Conservation (phyloP, 805 yeast genomes). For the Wickerhamiella sorbophila region DNA sequence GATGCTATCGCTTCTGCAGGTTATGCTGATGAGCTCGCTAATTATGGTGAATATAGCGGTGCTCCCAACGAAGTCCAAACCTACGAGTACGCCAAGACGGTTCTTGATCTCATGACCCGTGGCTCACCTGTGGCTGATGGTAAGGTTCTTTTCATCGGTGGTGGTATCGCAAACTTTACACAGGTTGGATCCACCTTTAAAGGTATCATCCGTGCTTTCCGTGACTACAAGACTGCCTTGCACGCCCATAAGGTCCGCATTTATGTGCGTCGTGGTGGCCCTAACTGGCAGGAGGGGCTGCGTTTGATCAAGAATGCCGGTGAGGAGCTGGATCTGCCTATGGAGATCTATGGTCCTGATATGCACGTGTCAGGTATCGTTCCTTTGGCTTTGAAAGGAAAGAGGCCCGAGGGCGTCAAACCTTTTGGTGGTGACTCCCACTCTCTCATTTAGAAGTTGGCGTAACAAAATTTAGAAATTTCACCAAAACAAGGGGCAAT, state of each 20-base stretch:
- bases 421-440: constrained; percentile 24
- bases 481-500: not conserved
- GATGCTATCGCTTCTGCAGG: constrained; percentile 36
- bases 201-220: constrained; percentile 36
- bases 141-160: constrained; percentile 33
- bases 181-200: constrained; percentile 35
- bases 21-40: constrained; percentile 31
- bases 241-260: constrained; percentile 30
- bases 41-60: constrained; percentile 36
- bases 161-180: constrained; percentile 36
- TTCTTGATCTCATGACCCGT: constrained; percentile 33
- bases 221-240: constrained; percentile 27
- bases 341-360: constrained; percentile 38
- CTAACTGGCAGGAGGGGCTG: constrained; percentile 37
- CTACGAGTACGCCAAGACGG: constrained; percentile 35
- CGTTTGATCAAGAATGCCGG: constrained; percentile 32
- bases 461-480: not conserved
- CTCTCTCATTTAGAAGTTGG: not conserved
- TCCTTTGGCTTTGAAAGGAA: constrained; percentile 30
- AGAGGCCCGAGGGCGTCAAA: constrained; percentile 28
- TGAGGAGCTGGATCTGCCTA: constrained; percentile 31
- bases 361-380: constrained; percentile 36
- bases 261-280: constrained; percentile 35
- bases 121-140: constrained; percentile 28
- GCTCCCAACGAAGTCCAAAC: constrained; percentile 36